Percentiles rank a stretch among this genome's conserved stretches.
Conservation (phyloP, 495 filamentous ascomycete genomes). For the Neurospora cerealis region DNA sequence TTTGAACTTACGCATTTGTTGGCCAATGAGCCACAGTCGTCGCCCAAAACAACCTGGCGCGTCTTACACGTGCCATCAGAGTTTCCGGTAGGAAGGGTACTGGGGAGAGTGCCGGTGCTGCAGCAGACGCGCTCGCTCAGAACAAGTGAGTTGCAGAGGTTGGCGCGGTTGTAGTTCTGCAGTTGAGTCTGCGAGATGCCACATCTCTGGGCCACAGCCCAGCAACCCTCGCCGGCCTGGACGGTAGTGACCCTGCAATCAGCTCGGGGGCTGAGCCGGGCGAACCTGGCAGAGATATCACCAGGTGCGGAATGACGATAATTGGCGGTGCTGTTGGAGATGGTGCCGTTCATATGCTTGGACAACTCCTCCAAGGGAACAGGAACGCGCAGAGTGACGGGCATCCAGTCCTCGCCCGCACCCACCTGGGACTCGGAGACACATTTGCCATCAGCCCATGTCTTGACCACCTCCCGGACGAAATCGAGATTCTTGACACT, state of each 20-base stretch:
- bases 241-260: not conserved
- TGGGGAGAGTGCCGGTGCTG: constrained; percentile 14
- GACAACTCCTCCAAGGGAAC: constrained; percentile 3
- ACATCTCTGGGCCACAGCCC: constrained; percentile 19
- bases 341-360: not conserved
- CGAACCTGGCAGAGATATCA: not conserved
- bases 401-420: constrained; percentile 4
- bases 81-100: constrained; percentile 10
- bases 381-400: constrained; percentile 8
- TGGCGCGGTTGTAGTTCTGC: constrained; percentile 12
- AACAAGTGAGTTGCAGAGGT: constrained; percentile 24
- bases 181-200: constrained; percentile 14
- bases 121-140: constrained; percentile 36
- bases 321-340: not conserved
- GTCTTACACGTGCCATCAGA: constrained; percentile 19
- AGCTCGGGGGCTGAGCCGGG: too few species aligned
- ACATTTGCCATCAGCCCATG: constrained; percentile 22
- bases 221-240: constrained; percentile 7
- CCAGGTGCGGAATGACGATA: too few species aligned
- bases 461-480: constrained; percentile 18
- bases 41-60: constrained; percentile 12
- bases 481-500: constrained; percentile 17
- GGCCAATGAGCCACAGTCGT: constrained; percentile 29
- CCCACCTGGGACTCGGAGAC: constrained; percentile 1
- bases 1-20: constrained; percentile 18